These are phyloP conservation scores for Colletotrichum sp. DNA, from an alignment of 2,329 filamentous ascomycete genomes.

Conservation along the genomic window DNA sequence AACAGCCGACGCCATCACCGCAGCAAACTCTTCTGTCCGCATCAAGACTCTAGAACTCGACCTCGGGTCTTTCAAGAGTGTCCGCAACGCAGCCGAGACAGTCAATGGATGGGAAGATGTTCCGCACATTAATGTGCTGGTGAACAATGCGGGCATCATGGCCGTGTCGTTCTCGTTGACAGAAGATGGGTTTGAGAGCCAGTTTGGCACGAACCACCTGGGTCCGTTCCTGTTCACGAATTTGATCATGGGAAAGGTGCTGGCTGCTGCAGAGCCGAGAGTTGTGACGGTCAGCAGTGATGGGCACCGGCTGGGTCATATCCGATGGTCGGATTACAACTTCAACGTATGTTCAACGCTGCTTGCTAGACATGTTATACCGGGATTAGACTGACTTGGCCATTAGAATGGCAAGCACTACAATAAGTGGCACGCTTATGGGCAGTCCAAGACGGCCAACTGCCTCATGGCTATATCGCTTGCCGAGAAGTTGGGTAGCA, in stretches of 20 bases:
- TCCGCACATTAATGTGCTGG: constrained; percentile 41
- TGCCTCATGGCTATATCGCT: constrained; percentile 34
- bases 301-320: constrained; percentile 44
- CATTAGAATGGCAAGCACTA: constrained; percentile 23
- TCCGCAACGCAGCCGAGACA: constrained; percentile 41
- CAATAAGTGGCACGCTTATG: constrained; percentile 29
- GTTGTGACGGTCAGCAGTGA: constrained; percentile 50
- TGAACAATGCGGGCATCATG: constrained; percentile 52
- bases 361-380: not conserved
- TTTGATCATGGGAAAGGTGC: constrained; percentile 35
- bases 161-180: constrained; percentile 32
- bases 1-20: constrained; percentile 39
- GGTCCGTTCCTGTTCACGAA: constrained; percentile 46
- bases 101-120: constrained; percentile 38
- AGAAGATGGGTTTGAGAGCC: constrained; percentile 43
- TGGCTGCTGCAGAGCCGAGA: constrained; percentile 30
- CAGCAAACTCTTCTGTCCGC: constrained; percentile 34
- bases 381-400: not conserved
- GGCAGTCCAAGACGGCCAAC: constrained; percentile 32
- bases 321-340: constrained; percentile 49
- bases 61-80: constrained; percentile 41
- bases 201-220: constrained; percentile 42
- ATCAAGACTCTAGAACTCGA: constrained; percentile 41
- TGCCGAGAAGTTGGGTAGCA: constrained; percentile 32
- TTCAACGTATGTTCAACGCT: constrained; percentile 37